Conservation (phyloP, 768 basidiomycete genomes). For the Dioszegia aurantiaca region DNA sequence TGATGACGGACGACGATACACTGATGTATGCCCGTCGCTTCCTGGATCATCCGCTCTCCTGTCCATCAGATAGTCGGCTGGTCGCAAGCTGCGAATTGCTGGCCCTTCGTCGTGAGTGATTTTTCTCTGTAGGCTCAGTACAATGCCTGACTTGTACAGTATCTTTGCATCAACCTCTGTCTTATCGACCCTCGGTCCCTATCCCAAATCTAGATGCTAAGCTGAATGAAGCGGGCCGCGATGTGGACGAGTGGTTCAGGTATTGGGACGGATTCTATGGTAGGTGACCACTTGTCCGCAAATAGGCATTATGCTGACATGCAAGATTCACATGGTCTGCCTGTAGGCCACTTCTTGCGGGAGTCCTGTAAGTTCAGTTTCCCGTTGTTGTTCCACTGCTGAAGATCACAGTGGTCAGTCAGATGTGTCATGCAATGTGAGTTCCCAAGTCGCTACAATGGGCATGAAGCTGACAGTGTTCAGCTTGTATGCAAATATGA, state of each 20-base stretch:
- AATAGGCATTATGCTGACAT: background rate
- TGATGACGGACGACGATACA: slow-evolving; percentile 19
- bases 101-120: slow-evolving; percentile 14
- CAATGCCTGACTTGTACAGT: too few species aligned
- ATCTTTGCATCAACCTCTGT: slow-evolving; percentile 9
- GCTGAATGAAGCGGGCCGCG: slow-evolving; percentile 5
- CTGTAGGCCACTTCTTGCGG: slow-evolving; percentile 8
- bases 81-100: slow-evolving; percentile 24
- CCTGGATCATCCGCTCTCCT: slow-evolving; percentile 23
- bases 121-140: too few species aligned
- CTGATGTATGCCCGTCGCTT: slow-evolving; percentile 18
- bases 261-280: slow-evolving; percentile 39
- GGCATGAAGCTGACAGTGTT: background rate
- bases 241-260: slow-evolving; percentile 28
- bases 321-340: slow-evolving; percentile 8
- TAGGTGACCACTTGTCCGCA: background rate
- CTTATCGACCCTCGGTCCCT: background rate
- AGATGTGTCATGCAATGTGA: slow-evolving; percentile 18
- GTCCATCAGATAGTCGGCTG: slow-evolving; percentile 17
- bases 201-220: background rate
- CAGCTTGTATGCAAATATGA: slow-evolving; percentile 32
- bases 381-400: background rate
- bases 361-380: slow-evolving; percentile 9
- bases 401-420: slow-evolving; percentile 8
- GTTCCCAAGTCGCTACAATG: background rate